A percentile compares a stretch with the other conserved stretches of the same genome.
These are phyloP conservation scores for Rhododendron ferrugineum DNA, from an alignment of 148 eudicot species.

Conservation along the genomic window DNA sequence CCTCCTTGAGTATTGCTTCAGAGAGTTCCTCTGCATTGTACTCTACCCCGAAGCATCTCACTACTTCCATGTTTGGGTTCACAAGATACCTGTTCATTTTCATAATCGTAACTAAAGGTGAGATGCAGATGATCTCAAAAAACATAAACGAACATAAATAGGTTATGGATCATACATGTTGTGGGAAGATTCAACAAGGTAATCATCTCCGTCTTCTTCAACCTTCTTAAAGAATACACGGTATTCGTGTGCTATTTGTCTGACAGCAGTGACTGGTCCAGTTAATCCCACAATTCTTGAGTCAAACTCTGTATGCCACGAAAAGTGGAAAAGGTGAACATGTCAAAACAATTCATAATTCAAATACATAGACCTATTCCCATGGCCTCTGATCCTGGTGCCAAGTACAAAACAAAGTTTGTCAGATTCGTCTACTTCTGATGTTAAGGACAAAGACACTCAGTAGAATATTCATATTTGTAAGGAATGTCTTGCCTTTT, in stretches of 20 bases:
- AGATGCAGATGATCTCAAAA: not conserved
- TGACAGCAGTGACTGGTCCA: conserved; percentile 63
- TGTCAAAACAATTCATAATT: conserved; percentile 7
- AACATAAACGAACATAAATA: not conserved
- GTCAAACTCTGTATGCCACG: conserved; percentile 66
- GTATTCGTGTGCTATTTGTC: conserved; percentile 83
- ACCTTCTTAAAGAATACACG: conserved; percentile 76
- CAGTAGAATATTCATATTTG: not conserved
- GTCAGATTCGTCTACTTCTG: not conserved
- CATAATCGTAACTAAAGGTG: not conserved
- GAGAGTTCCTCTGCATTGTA: conserved; percentile 60
- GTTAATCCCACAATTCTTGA: conserved; percentile 84
- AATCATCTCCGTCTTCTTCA: conserved; percentile 83
- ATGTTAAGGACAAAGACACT: not conserved
- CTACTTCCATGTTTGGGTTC: conserved; percentile 67
- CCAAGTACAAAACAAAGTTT: not conserved
- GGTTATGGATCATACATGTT: conserved; percentile 48
- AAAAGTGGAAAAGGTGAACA: not conserved
- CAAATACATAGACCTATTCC: not conserved
- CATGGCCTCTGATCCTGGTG: not conserved
- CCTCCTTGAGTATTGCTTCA: conserved; percentile 56
- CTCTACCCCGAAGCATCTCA: conserved; percentile 63
- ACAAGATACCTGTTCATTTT: conserved; percentile 61
- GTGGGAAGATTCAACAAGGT: conserved; percentile 83
- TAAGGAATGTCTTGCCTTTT: not conserved